These are phyloP conservation scores for Aspergillus costaricaensis DNA, from an alignment of 2,329 filamentous ascomycete genomes.

Conservation along the genomic window DNA sequence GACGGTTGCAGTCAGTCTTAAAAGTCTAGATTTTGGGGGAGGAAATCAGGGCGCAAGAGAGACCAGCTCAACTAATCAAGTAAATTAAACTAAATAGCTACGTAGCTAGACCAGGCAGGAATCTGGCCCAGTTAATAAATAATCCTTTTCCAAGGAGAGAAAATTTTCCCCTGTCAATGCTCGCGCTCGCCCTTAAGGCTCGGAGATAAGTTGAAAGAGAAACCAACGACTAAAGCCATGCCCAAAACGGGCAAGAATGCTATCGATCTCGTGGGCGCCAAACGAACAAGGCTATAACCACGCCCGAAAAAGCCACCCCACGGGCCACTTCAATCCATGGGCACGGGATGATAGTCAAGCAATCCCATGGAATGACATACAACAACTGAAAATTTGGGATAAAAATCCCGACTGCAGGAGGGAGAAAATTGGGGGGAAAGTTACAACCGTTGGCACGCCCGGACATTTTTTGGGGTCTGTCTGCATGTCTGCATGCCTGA, in stretches of 20 bases:
- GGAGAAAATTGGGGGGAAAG: no score
- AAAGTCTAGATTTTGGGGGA: background rate
- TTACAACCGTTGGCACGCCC: background rate
- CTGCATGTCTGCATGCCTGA: background rate
- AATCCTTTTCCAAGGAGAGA: no score
- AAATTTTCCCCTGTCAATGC: background rate
- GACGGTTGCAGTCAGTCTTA: slow-evolving; percentile 3
- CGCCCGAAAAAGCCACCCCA: background rate
- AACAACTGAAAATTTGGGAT: background rate
- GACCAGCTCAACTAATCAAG: no score
- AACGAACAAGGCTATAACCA: background rate
- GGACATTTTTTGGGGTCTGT: background rate
- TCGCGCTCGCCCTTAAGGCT: background rate
- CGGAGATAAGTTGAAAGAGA: background rate
- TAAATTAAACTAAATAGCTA: no score
- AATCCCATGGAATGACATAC: no score
- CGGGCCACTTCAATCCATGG: background rate
- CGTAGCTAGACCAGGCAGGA: no score
- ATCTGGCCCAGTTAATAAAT: no score
- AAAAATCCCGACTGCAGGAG: background rate
- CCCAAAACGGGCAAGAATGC: background rate
- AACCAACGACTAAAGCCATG: background rate
- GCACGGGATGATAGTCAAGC: background rate
- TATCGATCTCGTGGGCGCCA: background rate
- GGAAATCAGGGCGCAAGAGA: background rate